Evolutionary conservation across 2,329 filamentous ascomycete species (phyloP).

Genomic region (Corinectria fuckeliana): DNA sequence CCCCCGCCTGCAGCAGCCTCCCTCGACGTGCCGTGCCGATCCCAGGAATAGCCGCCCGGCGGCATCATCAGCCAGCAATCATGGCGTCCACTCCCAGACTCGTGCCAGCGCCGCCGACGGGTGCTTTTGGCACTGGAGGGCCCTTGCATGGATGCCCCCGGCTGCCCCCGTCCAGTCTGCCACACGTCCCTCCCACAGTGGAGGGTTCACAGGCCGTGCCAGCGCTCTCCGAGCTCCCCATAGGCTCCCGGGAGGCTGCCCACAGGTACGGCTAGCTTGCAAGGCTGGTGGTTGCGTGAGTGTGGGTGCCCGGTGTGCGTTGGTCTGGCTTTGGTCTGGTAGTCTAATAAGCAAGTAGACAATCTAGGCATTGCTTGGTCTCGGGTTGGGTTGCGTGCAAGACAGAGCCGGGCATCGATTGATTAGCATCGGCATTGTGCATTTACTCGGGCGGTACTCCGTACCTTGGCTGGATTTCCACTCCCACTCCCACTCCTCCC

Average conservation of each 20-base stretch:
- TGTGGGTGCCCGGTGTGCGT: neutral
- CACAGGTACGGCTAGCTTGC: constrained; percentile 18
- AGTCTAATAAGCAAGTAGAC: neutral
- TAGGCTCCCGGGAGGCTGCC: constrained; percentile 8
- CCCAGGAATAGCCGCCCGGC: neutral
- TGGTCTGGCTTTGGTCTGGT: neutral
- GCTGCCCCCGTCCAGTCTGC: constrained; percentile 9
- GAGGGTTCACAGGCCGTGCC: constrained; percentile 13
- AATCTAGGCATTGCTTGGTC: too few species aligned
- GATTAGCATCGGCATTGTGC: constrained; percentile 16
- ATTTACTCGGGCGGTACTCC: too few species aligned
- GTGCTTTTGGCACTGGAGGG: constrained; percentile 4
- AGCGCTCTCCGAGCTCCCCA: constrained; percentile 11
- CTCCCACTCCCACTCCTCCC: neutral
- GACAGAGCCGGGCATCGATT: constrained; percentile 7
- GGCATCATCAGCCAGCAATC: neutral
- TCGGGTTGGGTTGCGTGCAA: constrained; percentile 16
- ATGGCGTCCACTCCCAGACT: too few species aligned
- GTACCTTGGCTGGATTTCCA: constrained; percentile 1
- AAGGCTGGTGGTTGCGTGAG: too few species aligned
- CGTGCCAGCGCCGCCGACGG: constrained; percentile 7
- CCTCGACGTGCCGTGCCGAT: constrained; percentile 13
- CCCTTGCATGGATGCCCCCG: constrained; percentile 20
- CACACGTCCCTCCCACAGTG: constrained; percentile 22
- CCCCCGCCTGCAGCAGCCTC: too few species aligned